Percentiles rank a stretch among this genome's conserved stretches.
Evolutionary conservation across 208 protist genomes (phyloP).

Genomic region (Vickermania ingenoplastis): DNA sequence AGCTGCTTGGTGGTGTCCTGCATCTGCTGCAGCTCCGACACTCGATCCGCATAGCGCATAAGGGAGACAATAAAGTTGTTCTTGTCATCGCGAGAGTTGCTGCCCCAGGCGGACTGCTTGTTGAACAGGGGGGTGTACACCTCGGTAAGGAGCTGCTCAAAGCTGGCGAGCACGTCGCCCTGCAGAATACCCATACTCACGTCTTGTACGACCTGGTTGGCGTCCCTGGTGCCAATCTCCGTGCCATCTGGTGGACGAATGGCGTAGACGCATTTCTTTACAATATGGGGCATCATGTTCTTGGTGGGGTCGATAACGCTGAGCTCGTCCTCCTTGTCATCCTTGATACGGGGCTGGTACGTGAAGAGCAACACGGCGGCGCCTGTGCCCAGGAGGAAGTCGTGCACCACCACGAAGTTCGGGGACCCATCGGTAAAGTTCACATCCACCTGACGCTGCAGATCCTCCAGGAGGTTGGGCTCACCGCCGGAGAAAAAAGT

Average conservation of each 20-base stretch:
- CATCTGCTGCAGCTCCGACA: constrained; percentile 84
- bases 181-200: constrained; percentile 80
- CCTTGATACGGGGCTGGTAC: constrained; percentile 45
- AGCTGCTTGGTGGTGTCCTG: constrained; percentile 55
- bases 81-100: constrained; percentile 74
- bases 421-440: constrained; percentile 75
- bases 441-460: constrained; percentile 54
- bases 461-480: constrained; percentile 32
- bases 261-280: constrained; percentile 75
- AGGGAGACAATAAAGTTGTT: constrained; percentile 81
- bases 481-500: constrained; percentile 84
- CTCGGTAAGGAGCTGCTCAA: constrained; percentile 84
- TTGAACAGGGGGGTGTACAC: constrained; percentile 89
- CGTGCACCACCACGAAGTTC: constrained; percentile 81
- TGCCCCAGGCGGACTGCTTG: constrained; percentile 72
- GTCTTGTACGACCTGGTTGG: constrained; percentile 68
- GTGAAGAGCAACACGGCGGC: constrained; percentile 75
- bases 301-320: constrained; percentile 55
- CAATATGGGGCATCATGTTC: constrained; percentile 47
- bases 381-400: constrained; percentile 74
- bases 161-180: constrained; percentile 72
- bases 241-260: constrained; percentile 44
- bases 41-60: constrained; percentile 83
- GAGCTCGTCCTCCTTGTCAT: constrained; percentile 48
- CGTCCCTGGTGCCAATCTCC: constrained; percentile 68